Conservation (phyloP, 225 moss, liverwort and hornwort species). For the Straminergon stramineum region DNA sequence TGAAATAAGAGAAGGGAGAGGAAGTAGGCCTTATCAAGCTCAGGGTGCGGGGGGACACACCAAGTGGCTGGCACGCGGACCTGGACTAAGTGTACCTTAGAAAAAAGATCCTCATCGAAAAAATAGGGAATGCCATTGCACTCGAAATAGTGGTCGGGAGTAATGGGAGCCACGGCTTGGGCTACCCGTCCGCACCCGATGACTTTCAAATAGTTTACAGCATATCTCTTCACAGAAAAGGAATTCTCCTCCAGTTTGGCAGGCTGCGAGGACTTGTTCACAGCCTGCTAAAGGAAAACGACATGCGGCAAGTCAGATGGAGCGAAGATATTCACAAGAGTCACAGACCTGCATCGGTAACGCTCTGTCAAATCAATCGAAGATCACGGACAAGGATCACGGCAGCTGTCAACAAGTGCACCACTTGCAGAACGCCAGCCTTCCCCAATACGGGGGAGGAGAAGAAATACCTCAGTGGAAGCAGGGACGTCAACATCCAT, state of each 20-base stretch:
- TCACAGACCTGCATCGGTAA: neutral
- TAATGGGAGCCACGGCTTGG: slow-evolving; percentile 56
- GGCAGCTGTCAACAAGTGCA: neutral
- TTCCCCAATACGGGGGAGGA: neutral
- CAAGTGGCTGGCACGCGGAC: too few relatives aligned
- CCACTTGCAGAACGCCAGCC: neutral
- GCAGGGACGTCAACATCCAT: slow-evolving; percentile 66
- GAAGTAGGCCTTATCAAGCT: neutral
- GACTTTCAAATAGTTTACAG: slow-evolving; percentile 48
- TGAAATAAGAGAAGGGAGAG: neutral
- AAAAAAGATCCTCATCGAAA: slow-evolving; percentile 43
- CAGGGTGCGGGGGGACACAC: neutral
- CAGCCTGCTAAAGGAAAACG: neutral
- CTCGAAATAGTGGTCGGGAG: slow-evolving; percentile 47
- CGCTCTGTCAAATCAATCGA: neutral
- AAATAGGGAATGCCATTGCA: slow-evolving; percentile 47
- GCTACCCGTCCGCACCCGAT: slow-evolving; percentile 20
- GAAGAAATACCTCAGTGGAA: slow-evolving; percentile 36
- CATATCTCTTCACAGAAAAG: slow-evolving; percentile 37
- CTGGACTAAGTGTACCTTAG: slow-evolving; percentile 30
- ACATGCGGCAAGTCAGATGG: neutral
- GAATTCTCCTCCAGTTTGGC: neutral
- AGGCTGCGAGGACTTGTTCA: slow-evolving; percentile 2
- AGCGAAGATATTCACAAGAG: neutral
- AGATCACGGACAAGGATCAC: neutral